Base-by-base conservation (phyloP, 805 yeast species). In the Groenewaldozyma salmanticensis region DNA sequence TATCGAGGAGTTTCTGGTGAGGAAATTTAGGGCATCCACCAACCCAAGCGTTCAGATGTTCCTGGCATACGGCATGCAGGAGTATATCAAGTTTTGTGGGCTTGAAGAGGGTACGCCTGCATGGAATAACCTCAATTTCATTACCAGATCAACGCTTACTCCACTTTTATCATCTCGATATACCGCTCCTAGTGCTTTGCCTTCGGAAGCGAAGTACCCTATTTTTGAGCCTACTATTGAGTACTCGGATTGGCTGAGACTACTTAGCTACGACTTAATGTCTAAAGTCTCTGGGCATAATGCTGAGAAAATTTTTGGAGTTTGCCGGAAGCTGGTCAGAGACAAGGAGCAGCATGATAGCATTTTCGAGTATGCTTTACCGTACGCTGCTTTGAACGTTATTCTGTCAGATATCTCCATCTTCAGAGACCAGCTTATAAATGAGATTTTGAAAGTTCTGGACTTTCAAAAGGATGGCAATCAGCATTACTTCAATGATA, bases 11-110 rank as follows among this genome's bases (percentile, higher is more conserved):
- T 68, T 75, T 44, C 67, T 92, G n/a, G 81, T 88, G 5, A 86
- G 84, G 27, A 76, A 86, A 1, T 88, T 87, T 59, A 80, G 94
- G 77, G 87, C 95, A 0, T 81, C 96, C 1, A 82, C 81, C 27
- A 87, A 87, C 54, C 95, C 97, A 0, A 73, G 75, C 18, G 75
- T 77, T 37, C 98, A 92, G 58, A 68, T 83, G 43, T 83, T 81
- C 54, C 69, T 87, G 27, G 95, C 96, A 0, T 81, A 75, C 58
- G 81, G 90, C 0, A 84, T 92, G 74, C 99, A 92, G 57, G 92
- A 86, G 47, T 78, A 80, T 37, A 61, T 92, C 39, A 77, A 77
- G 48, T 70, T 76, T 13, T 68, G 86, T 54, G 77, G 73, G 2
- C 33, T 18, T 9, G 18, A 36, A 36, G 15, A 27, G 21, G 20